Evolutionary conservation across 441 rosid species (phyloP), one percentile per base, ranked within the genome.

Genomic region (Croton setiger): DNA sequence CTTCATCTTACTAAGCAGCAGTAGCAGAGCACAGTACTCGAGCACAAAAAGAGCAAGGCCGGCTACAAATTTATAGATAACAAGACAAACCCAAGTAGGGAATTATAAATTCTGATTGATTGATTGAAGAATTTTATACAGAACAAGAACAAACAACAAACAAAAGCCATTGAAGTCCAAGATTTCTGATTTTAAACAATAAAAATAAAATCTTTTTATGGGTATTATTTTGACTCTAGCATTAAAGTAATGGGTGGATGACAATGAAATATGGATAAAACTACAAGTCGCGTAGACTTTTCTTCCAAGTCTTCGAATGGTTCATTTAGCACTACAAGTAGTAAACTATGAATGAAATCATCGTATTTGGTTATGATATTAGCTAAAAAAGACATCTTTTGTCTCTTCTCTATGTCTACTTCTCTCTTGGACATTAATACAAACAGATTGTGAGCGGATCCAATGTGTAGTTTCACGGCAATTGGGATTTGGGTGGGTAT

Each of bases 1-100:
- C 2, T 2, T 81, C 87, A 82, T 82, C 43, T 39, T 31, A 14
- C 61, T 35, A 37, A 59, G 64, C 62, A 63, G 73, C 62, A 63
- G n/a, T n/a, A n/a, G 41, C 66, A 73, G 44, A 54, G 69, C 43
- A 36, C 17, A 33, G 15, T 15, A 27, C 17, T 14, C 60, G 18
- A 35, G 41, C 33, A 58, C 15, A 49, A 36, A 36, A 15, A 66
- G n/a, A 48, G 59, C 51, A 44, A 31, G 72, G 76, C 69, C 70
- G 64, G 74, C 74, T 44, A 52, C 4, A 35, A 47, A 64, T 27
- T 36, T 64, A 39, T 64, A 45, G 57, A 48, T 18, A 7, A 5
- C 18, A 18, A 36, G 41, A 13, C 31, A 62, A 45, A 11, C 60
- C n/a, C n/a, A 0, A 44, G 56, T 54, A 9, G 45, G 57, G 17